Evolutionary conservation across 108 stramenopile genomes (phyloP).

Genomic region (Nannochloropsis gaditana): DNA sequence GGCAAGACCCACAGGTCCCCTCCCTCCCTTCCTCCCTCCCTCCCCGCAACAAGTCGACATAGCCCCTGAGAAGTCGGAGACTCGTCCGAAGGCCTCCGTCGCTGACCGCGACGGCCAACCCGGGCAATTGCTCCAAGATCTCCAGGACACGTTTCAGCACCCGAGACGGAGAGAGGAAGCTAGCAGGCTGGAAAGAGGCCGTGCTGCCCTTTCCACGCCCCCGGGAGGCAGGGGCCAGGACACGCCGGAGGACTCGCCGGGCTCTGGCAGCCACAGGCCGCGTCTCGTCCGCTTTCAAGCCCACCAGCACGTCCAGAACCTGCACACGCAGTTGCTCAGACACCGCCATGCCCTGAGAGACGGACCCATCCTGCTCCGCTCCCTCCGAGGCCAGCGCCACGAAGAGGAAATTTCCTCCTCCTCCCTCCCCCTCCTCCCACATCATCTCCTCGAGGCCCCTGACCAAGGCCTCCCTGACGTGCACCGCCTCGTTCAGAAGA

Average conservation of each 20-base stretch:
- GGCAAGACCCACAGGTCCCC: background rate
- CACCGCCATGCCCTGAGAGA: background rate
- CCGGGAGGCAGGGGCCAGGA: background rate
- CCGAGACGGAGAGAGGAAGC: background rate
- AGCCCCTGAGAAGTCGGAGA: background rate
- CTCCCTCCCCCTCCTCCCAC: background rate
- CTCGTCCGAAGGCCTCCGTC: background rate
- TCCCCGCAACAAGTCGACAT: background rate
- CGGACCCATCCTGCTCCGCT: background rate
- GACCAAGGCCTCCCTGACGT: background rate
- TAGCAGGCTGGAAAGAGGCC: background rate
- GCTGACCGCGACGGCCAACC: background rate
- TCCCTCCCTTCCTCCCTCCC: constrained; percentile 3
- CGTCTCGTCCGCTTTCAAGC: background rate
- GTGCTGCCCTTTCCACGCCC: background rate
- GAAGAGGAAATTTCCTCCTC: background rate
- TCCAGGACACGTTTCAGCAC: background rate
- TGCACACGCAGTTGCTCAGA: background rate
- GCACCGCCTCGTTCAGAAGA: background rate
- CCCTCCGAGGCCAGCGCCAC: background rate
- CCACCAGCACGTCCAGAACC: background rate
- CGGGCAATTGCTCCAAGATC: background rate
- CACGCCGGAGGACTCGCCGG: background rate
- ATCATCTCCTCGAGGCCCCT: background rate
- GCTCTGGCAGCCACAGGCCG: background rate